Base-by-base conservation (phyloP, 352 stramenopile species). In the Phytophthora hybrid region DNA sequence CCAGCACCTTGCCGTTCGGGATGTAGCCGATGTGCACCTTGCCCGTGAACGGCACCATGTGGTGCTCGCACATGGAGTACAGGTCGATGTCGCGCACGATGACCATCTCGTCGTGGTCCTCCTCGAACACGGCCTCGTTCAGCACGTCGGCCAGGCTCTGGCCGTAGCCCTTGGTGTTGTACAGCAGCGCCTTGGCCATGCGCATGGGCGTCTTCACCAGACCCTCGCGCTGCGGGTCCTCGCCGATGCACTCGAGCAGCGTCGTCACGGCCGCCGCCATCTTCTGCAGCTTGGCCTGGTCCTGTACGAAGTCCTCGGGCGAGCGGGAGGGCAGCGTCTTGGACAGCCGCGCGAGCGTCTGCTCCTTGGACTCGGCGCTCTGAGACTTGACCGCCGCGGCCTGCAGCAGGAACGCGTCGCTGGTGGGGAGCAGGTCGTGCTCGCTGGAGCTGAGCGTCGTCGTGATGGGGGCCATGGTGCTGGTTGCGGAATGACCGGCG, bases 1-100 rank as follows among this genome's bases (percentile, higher is more conserved):
- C 98, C 47, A 99, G 85, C 60, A 99, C 94, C 77, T 98, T 98
- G 63, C 92, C 92, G 62, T 97, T 97, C 1, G 97, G 97, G 69
- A 99, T 98, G 81, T 98, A 98, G 7, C 91, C 93, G 61, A 98
- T 98, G 82, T 98, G 92, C 37, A 97, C 93, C 59, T 98, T 98
- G 61, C 98, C 98, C n/a, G 91, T 97, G 81, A 99, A 99, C 21
- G 98, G 98, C 53, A 99, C 93, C 94, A 99, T 98, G 81, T 99
- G 98, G 88, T 99, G 98, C 82, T 99, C 98, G 76, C 98, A 99
- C 80, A 99, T 92, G 71, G 90, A 98, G 84, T 99, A 98, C 54
- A 99, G 93, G 71, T 99, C 96, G 83, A 99, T 99, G 83, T 99
- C 97, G 66, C 97, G 95, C 11, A 99, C 98, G 59, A 99, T 97